Evolutionary conservation across 73 alveolate species (phyloP), one percentile per base, ranked within the genome.

Genomic region (Vitrella brassicaformis): DNA sequence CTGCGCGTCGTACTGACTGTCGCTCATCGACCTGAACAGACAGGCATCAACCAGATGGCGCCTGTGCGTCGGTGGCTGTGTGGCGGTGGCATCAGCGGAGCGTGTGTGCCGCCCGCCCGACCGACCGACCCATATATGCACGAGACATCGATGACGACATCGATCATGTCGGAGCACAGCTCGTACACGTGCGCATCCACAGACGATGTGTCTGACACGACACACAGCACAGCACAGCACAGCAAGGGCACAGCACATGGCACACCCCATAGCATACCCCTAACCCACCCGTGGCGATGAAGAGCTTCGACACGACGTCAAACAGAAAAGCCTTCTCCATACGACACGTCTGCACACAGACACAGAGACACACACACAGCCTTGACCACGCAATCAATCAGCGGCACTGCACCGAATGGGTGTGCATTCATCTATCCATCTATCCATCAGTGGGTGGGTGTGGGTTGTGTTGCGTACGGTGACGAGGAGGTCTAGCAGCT

Each of bases 151-250:
- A 92, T 80, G 25, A 85, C 90, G 32, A 92, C 95, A 78, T 92
- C 97, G 30, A 92, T 92, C 31, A 89, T 83, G 87, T 92, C 97
- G 22, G 97, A 87, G 82, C 97, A 92, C 67, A 92, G 80, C 84
- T 92, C 97, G 75, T 92, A 92, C 68, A 73, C 85, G 72, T 76
- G 73, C 80, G 84, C 75, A 47, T 81, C 89, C 10, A 86, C 89
- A n/a, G 30, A n/a, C 69, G 26, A n/a, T 4, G 30, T 10, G 69
- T 56, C 98, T 26, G 91, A 8, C n/a, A 39, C 56, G 14, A 39
- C 56, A 39, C 56, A 39, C 56, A 39, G 56, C 4, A 39, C 56
- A 39, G 14, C 56, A 39, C 4, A 39, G 56, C 22, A 39, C 56
- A 39, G 14, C 22, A 39, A 14, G 56, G 14, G 56, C 4, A 39